These are phyloP conservation scores for Fusarium sp. DNA, from an alignment of 2,329 filamentous ascomycete genomes.

Conservation along the genomic window DNA sequence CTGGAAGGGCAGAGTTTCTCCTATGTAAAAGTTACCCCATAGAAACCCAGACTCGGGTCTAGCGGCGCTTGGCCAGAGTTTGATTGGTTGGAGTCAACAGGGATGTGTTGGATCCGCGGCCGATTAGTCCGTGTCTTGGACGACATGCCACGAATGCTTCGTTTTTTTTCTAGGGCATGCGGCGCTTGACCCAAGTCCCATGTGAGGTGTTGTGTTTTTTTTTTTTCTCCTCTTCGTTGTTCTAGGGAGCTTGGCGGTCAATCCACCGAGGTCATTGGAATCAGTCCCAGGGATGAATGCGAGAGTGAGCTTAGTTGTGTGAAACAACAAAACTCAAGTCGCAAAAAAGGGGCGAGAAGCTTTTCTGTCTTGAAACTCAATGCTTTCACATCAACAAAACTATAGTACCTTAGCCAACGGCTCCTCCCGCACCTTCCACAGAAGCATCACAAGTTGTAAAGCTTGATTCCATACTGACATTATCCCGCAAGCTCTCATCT, in stretches of 20 bases:
- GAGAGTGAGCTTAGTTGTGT: too few species aligned
- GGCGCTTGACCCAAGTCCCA: background rate
- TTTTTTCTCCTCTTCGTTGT: background rate
- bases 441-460: background rate
- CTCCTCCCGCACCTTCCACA: constrained; percentile 26
- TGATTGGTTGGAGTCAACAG: constrained; percentile 23
- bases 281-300: background rate
- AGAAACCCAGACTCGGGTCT: constrained; percentile 35
- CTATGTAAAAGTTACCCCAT: constrained; percentile 48
- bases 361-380: background rate
- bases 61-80: background rate
- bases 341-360: background rate
- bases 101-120: constrained; percentile 20
- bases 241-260: background rate
- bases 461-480: background rate
- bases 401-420: constrained; percentile 15
- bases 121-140: constrained; percentile 4
- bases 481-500: background rate
- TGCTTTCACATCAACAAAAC: background rate
- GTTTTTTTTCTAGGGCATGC: background rate
- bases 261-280: background rate
- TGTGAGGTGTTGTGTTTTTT: background rate
- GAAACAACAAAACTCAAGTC: too few species aligned
- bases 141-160: background rate
- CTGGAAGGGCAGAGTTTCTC: constrained; percentile 44